Evolutionary conservation across 805 yeast species (phyloP), one percentile per base, ranked within the genome.

Genomic region (Scheffersomyces ergatensis): DNA sequence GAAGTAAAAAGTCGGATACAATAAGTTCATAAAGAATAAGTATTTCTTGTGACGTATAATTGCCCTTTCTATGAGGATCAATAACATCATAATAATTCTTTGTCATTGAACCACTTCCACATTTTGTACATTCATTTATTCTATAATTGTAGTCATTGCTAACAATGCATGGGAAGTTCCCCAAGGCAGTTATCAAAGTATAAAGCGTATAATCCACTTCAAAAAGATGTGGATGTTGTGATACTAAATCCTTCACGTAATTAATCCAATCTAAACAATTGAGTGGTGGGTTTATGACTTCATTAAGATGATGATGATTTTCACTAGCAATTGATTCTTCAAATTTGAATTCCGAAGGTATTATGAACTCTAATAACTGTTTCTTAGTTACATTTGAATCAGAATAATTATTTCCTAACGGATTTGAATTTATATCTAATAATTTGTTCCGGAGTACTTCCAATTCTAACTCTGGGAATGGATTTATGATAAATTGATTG

Each of bases 131-230:
- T 15, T 57, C 58, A 2, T 47, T 46, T 0, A 58, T 38, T 5
- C 45, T 41, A 27, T 49, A 52, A 42, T 72, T 60, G 40, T 47
- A 70, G 42, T 73, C 72, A 2, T 54, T 60, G 19, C 59, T 57
- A 1, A 64, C 36, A n/a, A 74, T 34, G 49, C 82, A 76, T 4
- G 76, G 67, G 36, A 66, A 63, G 33, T 62, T 53, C 7, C 76
- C 72, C 20, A 77, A 40, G 1, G 74, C 60, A 11, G 70, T 62
- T 9, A 74, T 53, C 4, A 69, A 41, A 0, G 71, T 49, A 40
- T 59, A 56, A 16, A 57, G 39, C 6, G 55, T 40, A 6, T 42
- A 33, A 14, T 34, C 34, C 9, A 48, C 40, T 13, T 44, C 48
- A 5, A 52, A 39, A n/a, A 17, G 23, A 8, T 43, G 36, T 18